These are phyloP conservation scores for Hypomontagnella monticulosa DNA, from an alignment of 495 filamentous ascomycete genomes.

Conservation along the genomic window DNA sequence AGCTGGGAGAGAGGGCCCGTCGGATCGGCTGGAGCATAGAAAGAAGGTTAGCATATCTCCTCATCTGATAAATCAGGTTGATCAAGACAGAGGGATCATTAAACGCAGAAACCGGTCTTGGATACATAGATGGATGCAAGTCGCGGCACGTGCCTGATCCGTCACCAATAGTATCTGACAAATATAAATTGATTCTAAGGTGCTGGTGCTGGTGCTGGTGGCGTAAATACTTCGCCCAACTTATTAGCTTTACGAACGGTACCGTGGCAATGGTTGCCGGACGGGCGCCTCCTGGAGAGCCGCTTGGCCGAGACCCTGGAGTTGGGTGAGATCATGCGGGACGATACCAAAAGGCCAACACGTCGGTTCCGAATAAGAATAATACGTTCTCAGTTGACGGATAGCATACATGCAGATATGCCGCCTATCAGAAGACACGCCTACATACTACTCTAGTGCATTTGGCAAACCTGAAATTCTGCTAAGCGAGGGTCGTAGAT, in stretches of 20 bases:
- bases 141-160: constrained; percentile 27
- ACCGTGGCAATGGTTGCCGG: background rate
- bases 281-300: constrained; percentile 6
- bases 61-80: constrained; percentile 12
- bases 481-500: constrained; percentile 18
- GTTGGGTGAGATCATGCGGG: background rate
- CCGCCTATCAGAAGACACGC: background rate
- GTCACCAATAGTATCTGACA: constrained; percentile 28
- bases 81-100: background rate
- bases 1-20: constrained; percentile 1
- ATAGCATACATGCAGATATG: background rate
- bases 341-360: background rate
- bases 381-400: background rate
- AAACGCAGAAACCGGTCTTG: constrained; percentile 16
- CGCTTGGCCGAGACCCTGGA: constrained; percentile 1
- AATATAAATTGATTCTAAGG: constrained; percentile 7
- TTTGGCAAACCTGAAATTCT: constrained; percentile 17
- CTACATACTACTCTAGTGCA: background rate
- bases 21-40: constrained; percentile 25
- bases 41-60: background rate
- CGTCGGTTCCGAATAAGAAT: constrained; percentile 1
- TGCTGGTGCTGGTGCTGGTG: constrained; percentile 18
- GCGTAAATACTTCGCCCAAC: constrained; percentile 1
- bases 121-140: constrained; percentile 8
- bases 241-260: background rate